Evolutionary conservation across 2,329 filamentous ascomycete species (phyloP).

Genomic region (Alternaria brassicicola): DNA sequence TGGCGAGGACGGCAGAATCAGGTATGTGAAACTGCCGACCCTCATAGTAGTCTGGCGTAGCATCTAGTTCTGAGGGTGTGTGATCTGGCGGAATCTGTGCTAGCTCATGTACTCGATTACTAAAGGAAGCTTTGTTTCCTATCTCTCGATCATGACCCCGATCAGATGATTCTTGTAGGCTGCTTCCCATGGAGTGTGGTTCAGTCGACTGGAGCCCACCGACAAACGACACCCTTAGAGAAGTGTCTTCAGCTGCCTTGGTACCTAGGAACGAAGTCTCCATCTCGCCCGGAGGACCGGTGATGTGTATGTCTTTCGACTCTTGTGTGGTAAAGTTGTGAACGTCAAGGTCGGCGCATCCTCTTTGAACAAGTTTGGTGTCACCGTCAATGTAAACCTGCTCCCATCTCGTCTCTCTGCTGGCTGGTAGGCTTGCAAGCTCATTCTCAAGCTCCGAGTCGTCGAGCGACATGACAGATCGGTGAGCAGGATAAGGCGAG

Average conservation of each 20-base stretch:
- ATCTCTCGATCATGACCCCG: conserved; percentile 23
- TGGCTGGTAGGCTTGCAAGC: conserved; percentile 41
- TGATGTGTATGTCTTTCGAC: conserved; percentile 45
- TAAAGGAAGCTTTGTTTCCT: conserved; percentile 41
- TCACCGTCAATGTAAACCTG: conserved; percentile 49
- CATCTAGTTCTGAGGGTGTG: neutral
- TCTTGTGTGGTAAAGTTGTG: conserved; percentile 43
- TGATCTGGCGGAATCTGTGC: conserved; percentile 22
- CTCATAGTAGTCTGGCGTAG: conserved; percentile 13
- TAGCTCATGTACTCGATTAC: conserved; percentile 43
- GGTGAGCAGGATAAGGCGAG: conserved; percentile 43
- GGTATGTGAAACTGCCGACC: conserved; percentile 23
- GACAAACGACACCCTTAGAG: conserved; percentile 31
- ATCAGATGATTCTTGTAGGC: conserved; percentile 13
- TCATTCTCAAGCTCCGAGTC: conserved; percentile 48
- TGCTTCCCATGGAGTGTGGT: conserved; percentile 15
- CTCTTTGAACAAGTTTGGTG: conserved; percentile 45
- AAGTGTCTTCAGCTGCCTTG: conserved; percentile 34
- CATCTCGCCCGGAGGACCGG: conserved; percentile 42
- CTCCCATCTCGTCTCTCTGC: conserved; percentile 47
- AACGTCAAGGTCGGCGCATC: conserved; percentile 36
- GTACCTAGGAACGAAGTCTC: conserved; percentile 34
- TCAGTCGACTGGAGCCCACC: conserved; percentile 29
- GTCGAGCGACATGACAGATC: conserved; percentile 48
- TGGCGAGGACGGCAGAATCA: conserved; percentile 31